Evolutionary conservation across 2,329 filamentous ascomycete genomes (phyloP).

Genomic region (Elsinoe australis): DNA sequence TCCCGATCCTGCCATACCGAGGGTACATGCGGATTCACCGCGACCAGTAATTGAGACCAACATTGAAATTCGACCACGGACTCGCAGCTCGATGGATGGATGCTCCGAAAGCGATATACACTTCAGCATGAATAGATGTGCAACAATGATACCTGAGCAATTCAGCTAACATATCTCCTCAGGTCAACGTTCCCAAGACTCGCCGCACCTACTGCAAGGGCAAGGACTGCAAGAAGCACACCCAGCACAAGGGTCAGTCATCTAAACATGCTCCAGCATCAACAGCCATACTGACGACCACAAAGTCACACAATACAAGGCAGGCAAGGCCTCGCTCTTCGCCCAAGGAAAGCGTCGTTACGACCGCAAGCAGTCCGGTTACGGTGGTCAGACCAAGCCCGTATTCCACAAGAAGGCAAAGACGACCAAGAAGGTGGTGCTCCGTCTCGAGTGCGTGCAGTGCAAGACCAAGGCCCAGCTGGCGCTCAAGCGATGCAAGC

Average conservation of each 20-base stretch:
- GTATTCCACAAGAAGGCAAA: slow-evolving; percentile 99
- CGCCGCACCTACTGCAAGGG: slow-evolving; percentile 96
- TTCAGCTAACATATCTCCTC: slow-evolving; percentile 12
- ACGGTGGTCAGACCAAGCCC: slow-evolving; percentile 99
- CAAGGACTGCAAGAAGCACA: slow-evolving; percentile 72
- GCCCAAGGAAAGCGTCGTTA: slow-evolving; percentile 99
- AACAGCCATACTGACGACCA: slow-evolving; percentile 23
- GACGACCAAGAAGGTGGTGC: slow-evolving; percentile 99
- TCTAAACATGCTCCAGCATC: too few species aligned
- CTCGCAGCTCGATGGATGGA: too few species aligned
- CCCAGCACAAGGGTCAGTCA: slow-evolving; percentile 69
- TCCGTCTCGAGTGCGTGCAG: slow-evolving; percentile 91
- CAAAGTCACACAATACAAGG: slow-evolving; percentile 10
- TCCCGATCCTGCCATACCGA: too few species aligned
- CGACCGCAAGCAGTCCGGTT: slow-evolving; percentile 98
- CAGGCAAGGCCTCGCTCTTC: slow-evolving; percentile 72
- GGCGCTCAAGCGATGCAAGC: slow-evolving; percentile 99
- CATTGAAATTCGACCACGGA: too few species aligned
- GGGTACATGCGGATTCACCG: too few species aligned
- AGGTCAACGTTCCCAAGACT: slow-evolving; percentile 99
- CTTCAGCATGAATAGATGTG: neutral
- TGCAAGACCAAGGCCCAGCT: slow-evolving; percentile 99
- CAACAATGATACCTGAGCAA: neutral
- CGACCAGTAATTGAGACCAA: too few species aligned
- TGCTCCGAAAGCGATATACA: neutral